Conservation (phyloP, 306 rosid species). For the Lathyrus oleraceus region DNA sequence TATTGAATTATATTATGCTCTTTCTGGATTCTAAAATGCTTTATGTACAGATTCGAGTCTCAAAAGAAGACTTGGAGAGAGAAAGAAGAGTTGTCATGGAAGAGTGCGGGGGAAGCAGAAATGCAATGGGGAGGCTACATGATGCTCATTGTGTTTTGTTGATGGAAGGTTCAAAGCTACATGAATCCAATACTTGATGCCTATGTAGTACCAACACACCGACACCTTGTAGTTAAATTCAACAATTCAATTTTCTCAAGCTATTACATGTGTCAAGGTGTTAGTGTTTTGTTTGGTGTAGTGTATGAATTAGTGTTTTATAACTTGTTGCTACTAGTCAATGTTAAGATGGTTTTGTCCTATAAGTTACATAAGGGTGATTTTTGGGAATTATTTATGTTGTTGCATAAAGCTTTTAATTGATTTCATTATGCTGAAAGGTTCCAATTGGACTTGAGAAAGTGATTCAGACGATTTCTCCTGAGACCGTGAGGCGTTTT, state of each 20-base stretch:
- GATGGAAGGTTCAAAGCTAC: conserved; percentile 94
- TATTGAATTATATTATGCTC: background rate
- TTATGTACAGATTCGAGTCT: conserved; percentile 68
- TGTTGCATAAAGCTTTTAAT: conserved; percentile 27
- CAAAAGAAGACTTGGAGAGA: conserved; percentile 76
- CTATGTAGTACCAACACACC: no score
- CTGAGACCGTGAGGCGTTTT: conserved; percentile 77
- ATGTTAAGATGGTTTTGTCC: conserved; percentile 15
- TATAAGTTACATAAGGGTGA: background rate
- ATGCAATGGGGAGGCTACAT: conserved; percentile 94
- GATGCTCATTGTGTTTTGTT: conserved; percentile 87
- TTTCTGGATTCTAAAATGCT: background rate
- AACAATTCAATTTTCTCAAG: no score
- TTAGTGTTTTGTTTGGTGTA: no score
- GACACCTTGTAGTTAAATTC: background rate
- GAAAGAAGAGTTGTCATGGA: conserved; percentile 98
- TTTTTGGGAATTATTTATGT: conserved; percentile 21
- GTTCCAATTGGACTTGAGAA: conserved; percentile 87
- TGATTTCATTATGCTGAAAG: conserved; percentile 92
- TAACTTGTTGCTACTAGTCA: background rate
- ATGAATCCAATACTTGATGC: conserved; percentile 16
- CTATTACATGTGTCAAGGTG: no score
- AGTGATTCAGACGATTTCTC: conserved; percentile 76
- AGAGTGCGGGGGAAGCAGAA: conserved; percentile 84
- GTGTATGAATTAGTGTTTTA: no score